Evolutionary conservation across 1,284 basidiomycete species (phyloP).

Genomic region (Fomes fomentarius): DNA sequence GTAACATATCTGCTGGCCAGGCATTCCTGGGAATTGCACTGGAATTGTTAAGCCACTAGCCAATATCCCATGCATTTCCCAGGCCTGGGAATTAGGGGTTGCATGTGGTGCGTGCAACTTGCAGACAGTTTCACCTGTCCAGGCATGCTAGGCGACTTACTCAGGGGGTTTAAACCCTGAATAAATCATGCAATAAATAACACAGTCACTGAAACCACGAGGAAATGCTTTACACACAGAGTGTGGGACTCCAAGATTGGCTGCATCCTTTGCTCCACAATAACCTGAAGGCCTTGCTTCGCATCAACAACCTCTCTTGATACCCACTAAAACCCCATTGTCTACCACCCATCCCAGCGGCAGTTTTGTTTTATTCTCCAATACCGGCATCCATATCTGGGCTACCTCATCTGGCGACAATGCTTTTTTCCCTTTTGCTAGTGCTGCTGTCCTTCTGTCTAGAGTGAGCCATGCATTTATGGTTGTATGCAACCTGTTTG

Average conservation of each 20-base stretch:
- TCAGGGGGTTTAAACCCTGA: neutral
- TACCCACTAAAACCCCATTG: slow-evolving; percentile 31
- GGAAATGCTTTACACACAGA: neutral
- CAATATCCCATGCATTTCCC: too few relatives aligned
- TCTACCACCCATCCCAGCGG: slow-evolving; percentile 7
- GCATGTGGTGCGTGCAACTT: too few relatives aligned
- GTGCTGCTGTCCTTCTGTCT: slow-evolving; percentile 1
- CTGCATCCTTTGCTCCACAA: neutral
- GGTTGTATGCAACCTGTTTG: slow-evolving; percentile 8
- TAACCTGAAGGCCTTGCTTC: neutral
- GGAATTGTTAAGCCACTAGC: too few relatives aligned
- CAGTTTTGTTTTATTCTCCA: neutral
- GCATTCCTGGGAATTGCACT: too few relatives aligned
- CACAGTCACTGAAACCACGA: neutral
- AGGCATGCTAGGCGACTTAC: neutral
- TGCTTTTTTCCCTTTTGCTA: neutral
- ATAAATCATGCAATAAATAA: neutral
- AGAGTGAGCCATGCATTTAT: slow-evolving; percentile 6
- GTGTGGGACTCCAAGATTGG: neutral
- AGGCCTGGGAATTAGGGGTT: too few relatives aligned
- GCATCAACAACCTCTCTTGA: slow-evolving; percentile 8
- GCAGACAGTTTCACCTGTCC: too few relatives aligned
- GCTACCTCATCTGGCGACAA: neutral
- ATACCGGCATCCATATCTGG: slow-evolving; percentile 6
- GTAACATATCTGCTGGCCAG: too few relatives aligned